These are phyloP conservation scores for Globisporangium spinosum DNA, from an alignment of 352 stramenopile species.

Conservation along the genomic window DNA sequence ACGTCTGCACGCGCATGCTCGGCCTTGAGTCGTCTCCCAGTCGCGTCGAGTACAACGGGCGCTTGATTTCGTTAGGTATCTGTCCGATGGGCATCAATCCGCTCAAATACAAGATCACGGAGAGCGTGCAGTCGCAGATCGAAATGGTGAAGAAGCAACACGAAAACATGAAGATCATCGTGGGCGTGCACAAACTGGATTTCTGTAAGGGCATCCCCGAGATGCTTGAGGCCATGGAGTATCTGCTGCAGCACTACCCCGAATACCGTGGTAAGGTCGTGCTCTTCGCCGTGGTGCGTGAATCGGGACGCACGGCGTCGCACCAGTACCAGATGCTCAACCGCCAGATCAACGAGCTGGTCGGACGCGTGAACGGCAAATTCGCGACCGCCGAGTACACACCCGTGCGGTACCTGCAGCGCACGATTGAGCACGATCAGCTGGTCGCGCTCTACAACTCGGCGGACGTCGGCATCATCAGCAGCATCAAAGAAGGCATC, in stretches of 20 bases:
- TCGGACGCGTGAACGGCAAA: constrained; percentile 83
- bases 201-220: constrained; percentile 87
- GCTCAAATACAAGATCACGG: constrained; percentile 71
- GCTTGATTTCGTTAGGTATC: constrained; percentile 84
- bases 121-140: constrained; percentile 47
- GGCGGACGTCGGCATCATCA: constrained; percentile 86
- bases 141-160: constrained; percentile 50
- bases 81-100: constrained; percentile 90
- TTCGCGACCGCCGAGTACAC: constrained; percentile 88
- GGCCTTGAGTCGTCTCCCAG: constrained; percentile 84
- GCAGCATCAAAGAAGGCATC: constrained; percentile 88
- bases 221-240: constrained; percentile 89
- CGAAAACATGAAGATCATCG: constrained; percentile 72
- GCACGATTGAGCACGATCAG: constrained; percentile 81
- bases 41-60: constrained; percentile 84
- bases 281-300: constrained; percentile 91
- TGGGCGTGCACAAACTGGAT: constrained; percentile 75
- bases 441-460: constrained; percentile 88
- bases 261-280: constrained; percentile 93
- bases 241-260: constrained; percentile 85
- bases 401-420: constrained; percentile 87
- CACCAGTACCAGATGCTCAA: constrained; percentile 80
- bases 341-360: constrained; percentile 88
- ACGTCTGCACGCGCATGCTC: constrained; percentile 82
- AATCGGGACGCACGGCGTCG: constrained; percentile 57